A percentile compares a stretch with the other conserved stretches of the same genome.
Evolutionary conservation across 495 filamentous ascomycete species (phyloP).

Genomic region (Thermochaetoides thermophila): DNA sequence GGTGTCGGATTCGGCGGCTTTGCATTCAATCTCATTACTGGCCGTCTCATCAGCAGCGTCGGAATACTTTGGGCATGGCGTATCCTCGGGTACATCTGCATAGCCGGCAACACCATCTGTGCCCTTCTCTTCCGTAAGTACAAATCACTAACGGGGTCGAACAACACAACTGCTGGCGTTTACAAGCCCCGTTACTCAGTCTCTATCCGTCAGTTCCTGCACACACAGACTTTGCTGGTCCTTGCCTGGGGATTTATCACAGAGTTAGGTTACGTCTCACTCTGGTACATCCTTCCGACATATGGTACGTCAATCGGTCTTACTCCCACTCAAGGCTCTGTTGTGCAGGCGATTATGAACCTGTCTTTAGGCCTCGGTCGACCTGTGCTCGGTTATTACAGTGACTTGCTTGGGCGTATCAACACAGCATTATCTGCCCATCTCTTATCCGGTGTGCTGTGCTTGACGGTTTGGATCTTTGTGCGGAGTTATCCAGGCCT

Average conservation of each 20-base stretch:
- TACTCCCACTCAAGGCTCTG: slow-evolving; percentile 42
- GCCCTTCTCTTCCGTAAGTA: slow-evolving; percentile 40
- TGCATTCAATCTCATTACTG: slow-evolving; percentile 33
- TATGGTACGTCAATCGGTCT: slow-evolving; percentile 48
- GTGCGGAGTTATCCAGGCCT: slow-evolving; percentile 48
- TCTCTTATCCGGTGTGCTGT: slow-evolving; percentile 11
- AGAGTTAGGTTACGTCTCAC: slow-evolving; percentile 52
- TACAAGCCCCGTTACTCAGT: slow-evolving; percentile 20
- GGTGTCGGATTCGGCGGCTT: slow-evolving; percentile 55
- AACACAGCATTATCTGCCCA: slow-evolving; percentile 35
- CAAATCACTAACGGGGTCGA: slow-evolving; percentile 31
- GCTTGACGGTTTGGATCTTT: slow-evolving; percentile 51
- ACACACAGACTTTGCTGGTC: slow-evolving; percentile 44
- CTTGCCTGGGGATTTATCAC: slow-evolving; percentile 50
- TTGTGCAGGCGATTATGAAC: slow-evolving; percentile 53
- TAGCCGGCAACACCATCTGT: slow-evolving; percentile 37
- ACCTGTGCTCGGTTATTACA: slow-evolving; percentile 47
- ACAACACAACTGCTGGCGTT: neutral
- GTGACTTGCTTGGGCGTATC: slow-evolving; percentile 47
- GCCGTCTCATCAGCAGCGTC: slow-evolving; percentile 39
- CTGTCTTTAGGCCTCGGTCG: slow-evolving; percentile 48
- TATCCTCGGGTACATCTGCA: slow-evolving; percentile 37
- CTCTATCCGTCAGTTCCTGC: slow-evolving; percentile 9
- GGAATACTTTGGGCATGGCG: slow-evolving; percentile 44
- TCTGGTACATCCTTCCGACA: slow-evolving; percentile 49